Evolutionary conservation across 176 grass and related monocot species (phyloP).

Genomic region (Triticum aestivum): IWGSC_CS_RefSeq_v2.1 NC_057800.1:549897677-549898176

Average conservation of each 20-base stretch:
- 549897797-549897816: neutral
- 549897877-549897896: neutral
- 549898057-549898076: conserved; percentile 4
- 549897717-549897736: no score
- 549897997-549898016: neutral
- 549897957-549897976: neutral
- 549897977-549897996: neutral
- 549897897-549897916: neutral
- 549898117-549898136: neutral
- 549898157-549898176: neutral
- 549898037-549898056: neutral
- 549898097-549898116: neutral
- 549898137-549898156: neutral
- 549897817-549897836: neutral
- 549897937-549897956: neutral
- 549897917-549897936: neutral
- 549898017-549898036: no score
- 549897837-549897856: neutral
- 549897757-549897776: neutral
- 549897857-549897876: neutral
- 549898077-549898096: neutral
- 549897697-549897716: no score
- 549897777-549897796: neutral
- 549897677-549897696: neutral
- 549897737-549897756: no score